Evolutionary conservation across 441 rosid genomes (phyloP), one percentile per base, ranked within the genome.

Genomic region (Mallotus repandus): DNA sequence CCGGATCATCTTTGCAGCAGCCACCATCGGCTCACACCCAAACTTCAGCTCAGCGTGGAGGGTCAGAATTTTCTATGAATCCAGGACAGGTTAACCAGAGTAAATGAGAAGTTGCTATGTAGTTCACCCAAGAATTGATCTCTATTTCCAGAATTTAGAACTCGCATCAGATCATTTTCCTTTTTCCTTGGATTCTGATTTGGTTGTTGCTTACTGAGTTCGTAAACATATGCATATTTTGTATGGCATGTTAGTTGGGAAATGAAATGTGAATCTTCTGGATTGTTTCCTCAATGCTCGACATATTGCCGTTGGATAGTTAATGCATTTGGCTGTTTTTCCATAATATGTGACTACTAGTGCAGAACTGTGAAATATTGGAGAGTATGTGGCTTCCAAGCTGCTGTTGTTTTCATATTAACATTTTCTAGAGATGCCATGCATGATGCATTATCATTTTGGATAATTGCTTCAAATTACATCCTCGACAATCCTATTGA

Each of bases 11-110:
- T 8, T 13, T 35, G 46, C 72, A 65, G 67, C 78, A 70, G 35
- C 69, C 81, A 67, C 45, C 79, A 46, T 48, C 83, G 41, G 43
- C 29, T 43, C 73, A 41, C 62, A 46, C 38, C 70, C 85, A 74
- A 62, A 60, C 21, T 80, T 65, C 78, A 0, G 66, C 75, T 76
- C 82, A 66, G 46, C 76, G 21, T 73, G 71, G 73, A 58, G 77
- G 65, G 16, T n/a, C 70, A 29, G 63, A 63, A 22, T 13, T 49
- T 77, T 22, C 70, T 2, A 13, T 11, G 50, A 58, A 80, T 46
- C 80, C 76, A 38, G 78, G 60, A 57, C 60, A 69, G 56, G 67
- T 60, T 19, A 55, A 74, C 64, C 62, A 71, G 64, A 54, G 65
- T 25, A 63, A 53, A 19, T 52, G 41, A 52, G 59, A 41, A 61